A percentile compares a stretch with the other conserved stretches of the same genome.
Evolutionary conservation across 2,329 filamentous ascomycete genomes (phyloP).

Genomic region (Alternaria sp.): DNA sequence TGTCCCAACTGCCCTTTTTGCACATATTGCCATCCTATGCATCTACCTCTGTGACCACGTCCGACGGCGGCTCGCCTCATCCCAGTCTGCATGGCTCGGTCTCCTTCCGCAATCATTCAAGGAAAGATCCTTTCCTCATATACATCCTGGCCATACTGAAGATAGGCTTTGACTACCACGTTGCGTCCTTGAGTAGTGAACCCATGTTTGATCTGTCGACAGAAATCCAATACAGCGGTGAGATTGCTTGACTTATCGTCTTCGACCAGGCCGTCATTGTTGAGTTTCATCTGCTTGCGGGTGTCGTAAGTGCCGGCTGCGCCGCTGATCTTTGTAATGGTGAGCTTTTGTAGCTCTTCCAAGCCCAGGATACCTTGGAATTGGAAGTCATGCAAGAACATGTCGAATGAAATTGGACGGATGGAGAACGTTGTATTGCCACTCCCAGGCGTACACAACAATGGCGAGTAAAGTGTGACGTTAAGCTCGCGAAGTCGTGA

Average conservation of each 20-base stretch:
- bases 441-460: neutral
- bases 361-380: neutral
- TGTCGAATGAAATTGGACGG: neutral
- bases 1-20: neutral
- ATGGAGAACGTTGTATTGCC: neutral
- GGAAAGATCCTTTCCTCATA: neutral
- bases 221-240: neutral
- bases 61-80: neutral
- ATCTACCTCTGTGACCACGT: conserved; percentile 11
- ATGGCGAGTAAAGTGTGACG: neutral
- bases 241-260: neutral
- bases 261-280: neutral
- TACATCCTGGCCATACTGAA: neutral
- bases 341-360: neutral
- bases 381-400: neutral
- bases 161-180: neutral
- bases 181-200: neutral
- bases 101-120: neutral
- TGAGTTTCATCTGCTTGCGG: neutral
- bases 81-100: neutral
- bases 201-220: neutral
- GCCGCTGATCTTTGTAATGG: neutral
- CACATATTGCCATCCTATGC: neutral
- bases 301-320: neutral
- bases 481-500: neutral